Conservation (phyloP, 2,329 filamentous ascomycete species). For the Colletotrichum euphorbiae region DNA sequence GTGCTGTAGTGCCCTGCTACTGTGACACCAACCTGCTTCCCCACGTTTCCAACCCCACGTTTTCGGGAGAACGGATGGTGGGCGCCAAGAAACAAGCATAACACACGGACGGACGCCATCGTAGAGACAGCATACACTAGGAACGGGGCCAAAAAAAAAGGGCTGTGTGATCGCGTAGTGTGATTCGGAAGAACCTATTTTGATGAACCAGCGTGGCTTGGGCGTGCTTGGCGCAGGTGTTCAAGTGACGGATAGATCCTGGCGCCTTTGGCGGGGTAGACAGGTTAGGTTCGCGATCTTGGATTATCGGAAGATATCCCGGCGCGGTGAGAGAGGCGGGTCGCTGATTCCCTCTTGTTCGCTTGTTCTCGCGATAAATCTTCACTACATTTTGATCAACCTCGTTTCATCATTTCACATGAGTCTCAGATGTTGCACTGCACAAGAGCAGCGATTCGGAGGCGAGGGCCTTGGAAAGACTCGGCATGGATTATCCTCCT, state of each 20-base stretch:
- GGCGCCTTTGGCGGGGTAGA: too few relatives aligned
- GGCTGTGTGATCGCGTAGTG: not conserved
- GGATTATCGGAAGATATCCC: too few relatives aligned
- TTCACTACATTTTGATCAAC: too few relatives aligned
- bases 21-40: too few relatives aligned
- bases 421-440: too few relatives aligned
- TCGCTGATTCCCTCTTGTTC: too few relatives aligned
- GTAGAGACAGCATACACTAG: not conserved
- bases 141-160: not conserved
- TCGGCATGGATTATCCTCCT: not conserved
- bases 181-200: not conserved
- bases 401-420: too few relatives aligned
- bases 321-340: too few relatives aligned
- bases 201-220: not conserved
- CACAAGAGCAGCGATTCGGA: not conserved
- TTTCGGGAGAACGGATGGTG: constrained; percentile 25
- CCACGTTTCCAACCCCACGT: constrained; percentile 13
- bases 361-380: too few relatives aligned
- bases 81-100: constrained; percentile 9
- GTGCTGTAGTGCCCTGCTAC: too few relatives aligned
- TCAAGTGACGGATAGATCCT: not conserved
- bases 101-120: not conserved
- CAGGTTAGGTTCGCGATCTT: too few relatives aligned
- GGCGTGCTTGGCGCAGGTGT: not conserved
- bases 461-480: not conserved